phyloP scores from a whole-genome alignment of 768 basidiomycete species.

The Serendipita sp. region DNA sequence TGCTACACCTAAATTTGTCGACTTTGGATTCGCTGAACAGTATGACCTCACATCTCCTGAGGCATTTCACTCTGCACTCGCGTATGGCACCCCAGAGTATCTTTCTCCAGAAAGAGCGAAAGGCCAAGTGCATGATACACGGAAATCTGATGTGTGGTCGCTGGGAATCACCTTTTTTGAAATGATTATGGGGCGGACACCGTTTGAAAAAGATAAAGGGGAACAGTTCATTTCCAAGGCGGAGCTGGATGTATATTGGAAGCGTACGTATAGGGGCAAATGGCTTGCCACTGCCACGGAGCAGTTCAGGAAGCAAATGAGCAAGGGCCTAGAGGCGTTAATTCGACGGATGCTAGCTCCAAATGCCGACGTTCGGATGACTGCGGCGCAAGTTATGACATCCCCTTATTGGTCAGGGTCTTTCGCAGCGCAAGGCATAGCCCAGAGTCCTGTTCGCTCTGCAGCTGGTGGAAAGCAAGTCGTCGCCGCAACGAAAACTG shows the following conservation, averaged over 20 bases:
- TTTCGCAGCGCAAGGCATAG: too few relatives aligned
- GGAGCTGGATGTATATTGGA: constrained; percentile 75
- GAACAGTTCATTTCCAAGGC: constrained; percentile 66
- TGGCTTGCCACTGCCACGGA: not conserved
- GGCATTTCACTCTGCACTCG: constrained; percentile 58
- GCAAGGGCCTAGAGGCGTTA: constrained; percentile 64
- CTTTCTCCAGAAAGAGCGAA: constrained; percentile 83
- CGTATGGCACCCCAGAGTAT: constrained; percentile 93
- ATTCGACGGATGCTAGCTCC: constrained; percentile 65
- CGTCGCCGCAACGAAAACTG: not conserved
- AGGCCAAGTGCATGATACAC: constrained; percentile 80
- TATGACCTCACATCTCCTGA: constrained; percentile 26
- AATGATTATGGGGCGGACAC: constrained; percentile 79
- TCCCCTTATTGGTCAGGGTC: constrained; percentile 45
- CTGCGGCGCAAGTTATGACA: constrained; percentile 42
- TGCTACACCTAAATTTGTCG: constrained; percentile 75
- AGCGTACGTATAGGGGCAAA: constrained; percentile 42
- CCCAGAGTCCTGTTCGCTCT: too few relatives aligned
- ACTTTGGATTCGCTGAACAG: constrained; percentile 91
- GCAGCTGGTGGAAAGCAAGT: too few relatives aligned
- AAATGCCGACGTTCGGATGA: constrained; percentile 67
- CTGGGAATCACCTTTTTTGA: constrained; percentile 87
- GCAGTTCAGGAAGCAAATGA: constrained; percentile 67
- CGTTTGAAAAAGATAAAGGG: constrained; percentile 69
- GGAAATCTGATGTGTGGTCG: constrained; percentile 80